Evolutionary conservation across 495 filamentous ascomycete species (phyloP), one percentile per base, ranked within the genome.

Genomic region (Annulohypoxylon bovei): DNA sequence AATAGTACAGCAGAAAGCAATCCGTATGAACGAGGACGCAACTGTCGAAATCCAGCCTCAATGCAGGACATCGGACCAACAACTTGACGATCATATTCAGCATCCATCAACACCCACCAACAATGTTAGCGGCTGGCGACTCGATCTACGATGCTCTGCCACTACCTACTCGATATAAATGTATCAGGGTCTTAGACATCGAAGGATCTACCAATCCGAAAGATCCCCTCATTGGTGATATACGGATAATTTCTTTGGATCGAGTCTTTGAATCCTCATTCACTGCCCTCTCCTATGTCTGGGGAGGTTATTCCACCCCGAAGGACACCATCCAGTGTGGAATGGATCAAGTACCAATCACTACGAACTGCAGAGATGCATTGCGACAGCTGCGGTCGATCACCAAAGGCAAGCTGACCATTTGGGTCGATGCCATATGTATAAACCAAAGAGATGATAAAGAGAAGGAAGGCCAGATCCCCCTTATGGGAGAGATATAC

Each of bases 231-330:
- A 20, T 27, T 49, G 20, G 44, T 49, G 18, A 49, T 14, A 49
- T 49, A 3, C 44, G 20, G 11, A 20, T 49, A 27, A 27, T 49
- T 11, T 49, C 44, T 11, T 14, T 49, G 11, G 44, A 49, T 27
- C 44, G 44, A 1, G 44, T 49, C 20, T 49, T 49, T 27, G 44
- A 49, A 25, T 25, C 44, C 7, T 20, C 44, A 4, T 49, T 49
- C 44, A 49, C 44, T 25, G 44, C 44, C 25, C 44, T 49, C 44
- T 49, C 44, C 23, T 49, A 49, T 7, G 44, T 49, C 9, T 49
- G 44, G 44, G 44, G 44, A 49, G 44, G 44, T 11, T 49, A 49
- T 49, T 49, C 44, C 25, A 25, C 44, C 25, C 44, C 44, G 6
- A 49, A 49, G 11, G 44, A 49, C 12, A 49, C 44, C 20, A 49